phyloP scores from a whole-genome alignment of 371 early-diverging fungal genomes.

The Coemansia sp. region DNA sequence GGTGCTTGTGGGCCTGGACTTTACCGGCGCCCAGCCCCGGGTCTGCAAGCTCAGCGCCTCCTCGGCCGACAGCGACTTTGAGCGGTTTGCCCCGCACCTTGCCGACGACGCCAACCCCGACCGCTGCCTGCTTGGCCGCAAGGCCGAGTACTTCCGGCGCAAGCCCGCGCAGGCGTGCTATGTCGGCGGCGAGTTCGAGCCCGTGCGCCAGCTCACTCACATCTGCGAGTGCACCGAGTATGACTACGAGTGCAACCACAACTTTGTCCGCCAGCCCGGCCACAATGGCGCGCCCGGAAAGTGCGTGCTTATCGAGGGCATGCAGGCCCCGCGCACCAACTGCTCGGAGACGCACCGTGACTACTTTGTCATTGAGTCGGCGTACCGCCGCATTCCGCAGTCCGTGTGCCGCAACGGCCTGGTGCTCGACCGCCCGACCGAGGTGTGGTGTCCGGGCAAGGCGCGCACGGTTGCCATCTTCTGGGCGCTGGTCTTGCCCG shows the following conservation, averaged over 20 bases:
- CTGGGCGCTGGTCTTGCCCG: constrained; percentile 51
- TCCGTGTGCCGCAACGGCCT: constrained; percentile 67
- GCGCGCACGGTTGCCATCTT: constrained; percentile 53
- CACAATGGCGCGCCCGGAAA: constrained; percentile 52
- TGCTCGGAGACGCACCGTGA: constrained; percentile 57
- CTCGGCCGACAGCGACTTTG: constrained; percentile 68
- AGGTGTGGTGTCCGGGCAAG: constrained; percentile 69
- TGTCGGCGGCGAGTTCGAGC: constrained; percentile 70
- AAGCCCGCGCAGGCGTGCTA: constrained; percentile 74
- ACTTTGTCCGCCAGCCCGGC: constrained; percentile 58
- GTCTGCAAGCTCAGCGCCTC: constrained; percentile 57
- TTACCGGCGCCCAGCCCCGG: constrained; percentile 65
- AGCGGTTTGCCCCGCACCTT: constrained; percentile 64
- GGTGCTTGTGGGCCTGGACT: constrained; percentile 72
- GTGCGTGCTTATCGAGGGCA: constrained; percentile 67
- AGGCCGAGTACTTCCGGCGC: constrained; percentile 76
- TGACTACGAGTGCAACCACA: constrained; percentile 92
- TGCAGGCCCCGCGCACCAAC: constrained; percentile 53
- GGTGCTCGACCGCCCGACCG: constrained; percentile 58
- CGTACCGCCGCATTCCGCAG: constrained; percentile 77
- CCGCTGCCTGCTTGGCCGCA: constrained; percentile 72
- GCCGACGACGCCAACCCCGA: constrained; percentile 11
- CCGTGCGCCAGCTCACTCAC: constrained; percentile 58
- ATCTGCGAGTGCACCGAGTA: constrained; percentile 74
- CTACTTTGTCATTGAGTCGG: constrained; percentile 62